phyloP scores from a whole-genome alignment of 768 basidiomycete species.

The Boletus rufocinnamomeus region DNA sequence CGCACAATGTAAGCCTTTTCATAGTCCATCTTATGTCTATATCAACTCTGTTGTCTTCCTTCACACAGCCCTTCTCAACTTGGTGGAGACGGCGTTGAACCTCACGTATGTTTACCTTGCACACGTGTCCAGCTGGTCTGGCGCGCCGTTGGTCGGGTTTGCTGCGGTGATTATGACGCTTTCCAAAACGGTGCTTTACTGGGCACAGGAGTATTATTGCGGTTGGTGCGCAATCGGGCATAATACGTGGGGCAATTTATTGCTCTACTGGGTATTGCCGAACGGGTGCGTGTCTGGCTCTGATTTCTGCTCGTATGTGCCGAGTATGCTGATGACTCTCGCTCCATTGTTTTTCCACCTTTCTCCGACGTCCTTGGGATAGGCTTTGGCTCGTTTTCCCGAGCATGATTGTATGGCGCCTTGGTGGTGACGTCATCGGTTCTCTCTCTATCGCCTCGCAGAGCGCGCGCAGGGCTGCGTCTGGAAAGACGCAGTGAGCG shows the following conservation, averaged over 20 bases:
- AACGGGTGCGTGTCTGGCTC: slow-evolving; percentile 60
- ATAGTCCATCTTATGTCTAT: background rate
- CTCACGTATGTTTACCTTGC: slow-evolving; percentile 74
- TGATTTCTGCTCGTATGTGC: background rate
- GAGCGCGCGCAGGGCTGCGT: slow-evolving; percentile 28
- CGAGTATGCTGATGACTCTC: slow-evolving; percentile 11
- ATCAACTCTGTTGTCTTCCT: background rate
- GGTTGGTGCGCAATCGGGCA: slow-evolving; percentile 74
- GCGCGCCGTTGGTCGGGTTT: slow-evolving; percentile 77
- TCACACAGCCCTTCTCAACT: slow-evolving; percentile 66
- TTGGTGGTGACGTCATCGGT: slow-evolving; percentile 62
- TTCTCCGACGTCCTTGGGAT: no score
- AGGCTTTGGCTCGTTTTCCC: no score
- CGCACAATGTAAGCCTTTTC: slow-evolving; percentile 67
- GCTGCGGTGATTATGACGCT: slow-evolving; percentile 74
- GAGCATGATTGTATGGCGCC: slow-evolving; percentile 51
- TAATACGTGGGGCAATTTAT: slow-evolving; percentile 52
- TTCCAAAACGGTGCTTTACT: slow-evolving; percentile 84
- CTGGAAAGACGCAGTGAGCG: slow-evolving; percentile 35
- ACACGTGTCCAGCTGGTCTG: slow-evolving; percentile 59
- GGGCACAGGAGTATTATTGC: slow-evolving; percentile 78
- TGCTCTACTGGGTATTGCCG: slow-evolving; percentile 71
- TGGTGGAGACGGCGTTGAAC: slow-evolving; percentile 79
- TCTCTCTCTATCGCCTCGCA: no score
- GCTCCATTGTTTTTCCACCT: no score